Base-by-base conservation (phyloP, 1,284 basidiomycete species). In the Agaricales sp. region DNA sequence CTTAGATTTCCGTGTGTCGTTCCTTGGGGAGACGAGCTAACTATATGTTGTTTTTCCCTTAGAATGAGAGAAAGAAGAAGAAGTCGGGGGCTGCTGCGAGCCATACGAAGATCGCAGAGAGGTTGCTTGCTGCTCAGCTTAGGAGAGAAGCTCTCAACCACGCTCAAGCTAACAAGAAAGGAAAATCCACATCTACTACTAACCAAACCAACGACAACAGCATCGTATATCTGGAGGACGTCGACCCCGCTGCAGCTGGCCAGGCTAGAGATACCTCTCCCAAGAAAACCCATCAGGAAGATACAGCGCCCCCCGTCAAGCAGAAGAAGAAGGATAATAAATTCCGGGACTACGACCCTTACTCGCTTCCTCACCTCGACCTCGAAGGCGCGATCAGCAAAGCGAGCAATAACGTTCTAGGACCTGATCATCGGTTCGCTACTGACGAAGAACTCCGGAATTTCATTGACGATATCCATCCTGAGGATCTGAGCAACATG, bases 391-490 rank as follows among this genome's bases (percentile, higher is more conserved):
- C 67, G 14, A 68, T 87, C 2, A 74, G 78, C 8, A 76, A 78
- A 56, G 80, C 70, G 19, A 80, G 77, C 20, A 73, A 45, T 13
- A 8, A 71, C 12, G 67, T 76, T 2, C 63, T 66, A 18, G 78
- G 73, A 3, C 86, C 90, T 1, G 93, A 97, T 63, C 90, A 91
- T 3, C 81, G 93, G 26, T 72, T 97, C 12, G 94, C 94, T 0
- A 97, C 94, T 0, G 93, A 95, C 61, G 93, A 91, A 35, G 93
- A 97, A 61, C 70, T 96, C 8, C 82, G 83, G 19, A 69, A 78
- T 2, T 97, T 97, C 65, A 93, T 97, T 55, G 90, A 95, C 49
- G 87, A 93, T 45, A 90, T 96, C 77, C 79, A 83, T 2, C 92
- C 92, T 0, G 91, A 92, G 57, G 92, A 96, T 60, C 87, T 97